A percentile compares a stretch with the other conserved stretches of the same genome.
phyloP scores from a whole-genome alignment of 2,329 filamentous ascomycete genomes.

The Colletotrichum lentis region DNA sequence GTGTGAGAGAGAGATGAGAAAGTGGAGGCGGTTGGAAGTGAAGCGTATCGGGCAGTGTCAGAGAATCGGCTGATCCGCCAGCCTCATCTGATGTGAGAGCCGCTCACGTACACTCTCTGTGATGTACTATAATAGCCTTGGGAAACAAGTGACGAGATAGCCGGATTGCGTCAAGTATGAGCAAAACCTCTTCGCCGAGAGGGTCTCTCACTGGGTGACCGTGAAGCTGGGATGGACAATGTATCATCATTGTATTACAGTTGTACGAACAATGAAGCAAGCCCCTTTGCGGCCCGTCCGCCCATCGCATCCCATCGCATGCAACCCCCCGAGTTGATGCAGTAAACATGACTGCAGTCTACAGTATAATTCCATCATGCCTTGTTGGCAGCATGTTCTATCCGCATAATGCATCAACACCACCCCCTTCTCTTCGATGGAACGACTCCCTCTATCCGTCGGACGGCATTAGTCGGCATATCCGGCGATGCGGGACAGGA shows the following conservation, averaged over 20 bases:
- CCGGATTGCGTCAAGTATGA: too few relatives aligned
- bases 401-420: too few relatives aligned
- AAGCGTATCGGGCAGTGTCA: not conserved
- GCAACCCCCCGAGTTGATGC: slow-evolving; percentile 11
- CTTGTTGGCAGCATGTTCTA: too few relatives aligned
- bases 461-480: not conserved
- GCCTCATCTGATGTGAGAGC: not conserved
- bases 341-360: not conserved
- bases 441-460: not conserved
- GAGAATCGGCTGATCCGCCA: not conserved
- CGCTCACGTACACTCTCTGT: too few relatives aligned
- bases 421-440: too few relatives aligned
- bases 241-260: not conserved
- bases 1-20: too few relatives aligned
- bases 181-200: not conserved
- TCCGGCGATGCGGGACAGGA: slow-evolving; percentile 5
- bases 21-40: not conserved
- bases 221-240: not conserved
- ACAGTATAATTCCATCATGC: not conserved
- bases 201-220: not conserved
- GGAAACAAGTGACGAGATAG: not conserved
- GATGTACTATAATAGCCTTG: not conserved
- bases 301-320: not conserved
- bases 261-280: slow-evolving; percentile 5
- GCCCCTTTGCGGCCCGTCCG: not conserved